Evolutionary conservation across 129 eudicot species (phyloP).

Genomic region (Chrysanthemum seticuspe): DNA sequence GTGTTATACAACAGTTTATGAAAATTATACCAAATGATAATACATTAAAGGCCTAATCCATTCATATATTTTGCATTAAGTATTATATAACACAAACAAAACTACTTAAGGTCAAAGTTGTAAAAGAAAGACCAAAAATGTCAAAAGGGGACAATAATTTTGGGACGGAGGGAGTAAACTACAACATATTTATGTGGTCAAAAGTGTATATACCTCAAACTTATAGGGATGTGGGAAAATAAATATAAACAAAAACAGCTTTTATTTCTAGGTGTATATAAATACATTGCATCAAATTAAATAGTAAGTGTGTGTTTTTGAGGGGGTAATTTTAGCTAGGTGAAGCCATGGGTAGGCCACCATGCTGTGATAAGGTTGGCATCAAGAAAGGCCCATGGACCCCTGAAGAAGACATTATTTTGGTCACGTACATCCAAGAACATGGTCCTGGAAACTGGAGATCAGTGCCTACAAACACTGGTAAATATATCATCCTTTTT

Average conservation of each 20-base stretch:
- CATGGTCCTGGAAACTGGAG: conserved; percentile 94
- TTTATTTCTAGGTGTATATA: conserved; percentile 13
- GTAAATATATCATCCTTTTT: conserved; percentile 23
- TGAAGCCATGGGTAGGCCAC: conserved; percentile 75
- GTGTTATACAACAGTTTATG: too few relatives aligned
- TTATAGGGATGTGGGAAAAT: conserved; percentile 13
- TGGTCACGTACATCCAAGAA: conserved; percentile 75
- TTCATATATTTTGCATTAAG: too few relatives aligned
- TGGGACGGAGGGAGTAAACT: too few relatives aligned
- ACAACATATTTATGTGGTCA: background rate
- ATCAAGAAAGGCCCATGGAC: conserved; percentile 96
- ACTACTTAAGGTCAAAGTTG: too few relatives aligned
- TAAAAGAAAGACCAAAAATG: too few relatives aligned
- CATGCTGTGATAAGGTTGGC: conserved; percentile 82
- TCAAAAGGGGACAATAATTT: too few relatives aligned
- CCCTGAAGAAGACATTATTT: conserved; percentile 83
- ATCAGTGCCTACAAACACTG: conserved; percentile 80
- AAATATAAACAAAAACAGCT: background rate
- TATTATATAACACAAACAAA: too few relatives aligned
- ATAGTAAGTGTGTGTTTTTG: conserved; percentile 2
- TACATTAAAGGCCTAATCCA: too few relatives aligned
- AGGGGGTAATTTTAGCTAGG: conserved; percentile 28
- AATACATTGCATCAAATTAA: conserved; percentile 18
- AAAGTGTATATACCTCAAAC: conserved; percentile 12
- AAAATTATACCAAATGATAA: too few relatives aligned